Percentiles rank a stretch among this genome's conserved stretches.
These are phyloP conservation scores for Acanthamoeba culbertsoni DNA, from an alignment of 208 protist species.

Conservation along the genomic window DNA sequence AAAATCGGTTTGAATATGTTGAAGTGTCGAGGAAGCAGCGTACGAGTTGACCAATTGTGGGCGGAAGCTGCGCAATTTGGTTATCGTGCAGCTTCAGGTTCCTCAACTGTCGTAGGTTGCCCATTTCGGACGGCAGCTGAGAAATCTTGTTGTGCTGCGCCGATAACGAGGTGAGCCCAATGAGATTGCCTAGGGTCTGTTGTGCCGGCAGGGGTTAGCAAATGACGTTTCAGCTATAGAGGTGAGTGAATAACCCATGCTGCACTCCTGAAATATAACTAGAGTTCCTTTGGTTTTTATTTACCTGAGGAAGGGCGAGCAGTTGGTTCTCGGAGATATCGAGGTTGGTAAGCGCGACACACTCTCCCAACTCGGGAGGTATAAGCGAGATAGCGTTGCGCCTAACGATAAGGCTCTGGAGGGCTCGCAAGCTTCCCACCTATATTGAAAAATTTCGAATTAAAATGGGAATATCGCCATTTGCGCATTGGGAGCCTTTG, in stretches of 20 bases:
- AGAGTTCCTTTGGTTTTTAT: too few species aligned
- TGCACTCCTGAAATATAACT: too few species aligned
- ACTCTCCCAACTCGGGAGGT: neutral
- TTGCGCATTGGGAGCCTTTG: neutral
- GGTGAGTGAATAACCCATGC: too few species aligned
- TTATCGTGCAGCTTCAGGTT: conserved; percentile 52
- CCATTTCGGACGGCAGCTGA: neutral
- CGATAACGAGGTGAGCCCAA: neutral
- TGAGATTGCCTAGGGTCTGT: neutral
- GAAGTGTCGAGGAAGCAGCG: too few species aligned
- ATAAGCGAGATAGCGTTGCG: neutral
- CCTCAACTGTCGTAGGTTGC: neutral
- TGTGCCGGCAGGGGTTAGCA: too few species aligned
- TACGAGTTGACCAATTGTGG: conserved; percentile 19
- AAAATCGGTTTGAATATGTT: too few species aligned
- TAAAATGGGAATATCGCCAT: neutral
- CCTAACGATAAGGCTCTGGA: neutral
- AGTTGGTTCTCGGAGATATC: conserved; percentile 57
- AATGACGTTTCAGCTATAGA: too few species aligned
- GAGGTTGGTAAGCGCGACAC: neutral
- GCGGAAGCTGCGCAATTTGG: neutral
- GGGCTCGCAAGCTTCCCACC: neutral
- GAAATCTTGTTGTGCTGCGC: conserved; percentile 46
- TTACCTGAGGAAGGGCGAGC: neutral
- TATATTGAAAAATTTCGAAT: neutral